phyloP scores from a whole-genome alignment of 78 protist genomes.

The Thecamonas trahens region DNA sequence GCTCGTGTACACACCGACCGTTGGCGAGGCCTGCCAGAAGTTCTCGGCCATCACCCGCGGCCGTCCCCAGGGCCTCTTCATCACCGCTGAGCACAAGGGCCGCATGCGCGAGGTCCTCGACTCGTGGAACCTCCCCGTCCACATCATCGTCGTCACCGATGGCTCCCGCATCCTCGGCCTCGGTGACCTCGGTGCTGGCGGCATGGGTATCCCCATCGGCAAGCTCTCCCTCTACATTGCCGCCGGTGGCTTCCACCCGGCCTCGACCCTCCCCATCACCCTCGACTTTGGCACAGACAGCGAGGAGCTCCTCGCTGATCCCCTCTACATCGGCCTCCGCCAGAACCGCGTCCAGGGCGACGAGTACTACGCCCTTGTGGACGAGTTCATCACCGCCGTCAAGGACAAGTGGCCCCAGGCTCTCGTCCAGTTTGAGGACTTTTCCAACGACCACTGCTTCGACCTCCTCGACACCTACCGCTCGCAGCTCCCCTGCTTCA shows the following conservation, averaged over 20 bases:
- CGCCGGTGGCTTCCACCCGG: slow-evolving; percentile 66
- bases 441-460: slow-evolving; percentile 69
- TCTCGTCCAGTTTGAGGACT: slow-evolving; percentile 92
- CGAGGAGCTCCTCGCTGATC: slow-evolving; percentile 55
- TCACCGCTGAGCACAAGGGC: slow-evolving; percentile 66
- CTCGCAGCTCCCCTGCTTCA: slow-evolving; percentile 72
- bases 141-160: slow-evolving; percentile 90
- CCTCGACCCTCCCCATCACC: slow-evolving; percentile 81
- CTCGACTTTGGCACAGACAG: slow-evolving; percentile 95
- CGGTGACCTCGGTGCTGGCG: slow-evolving; percentile 94
- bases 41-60: slow-evolving; percentile 31
- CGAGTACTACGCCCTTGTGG: slow-evolving; percentile 70
- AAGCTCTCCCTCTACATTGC: slow-evolving; percentile 84
- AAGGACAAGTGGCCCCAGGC: slow-evolving; percentile 34
- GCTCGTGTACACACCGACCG: slow-evolving; percentile 89
- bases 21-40: slow-evolving; percentile 92
- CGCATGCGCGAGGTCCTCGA: slow-evolving; percentile 42
- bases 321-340: slow-evolving; percentile 80
- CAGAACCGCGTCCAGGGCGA: slow-evolving; percentile 45
- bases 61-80: slow-evolving; percentile 69
- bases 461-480: slow-evolving; percentile 70
- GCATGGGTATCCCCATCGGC: slow-evolving; percentile 95
- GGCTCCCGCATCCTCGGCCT: slow-evolving; percentile 98
- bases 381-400: slow-evolving; percentile 81
- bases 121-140: slow-evolving; percentile 63